Base-by-base conservation (phyloP, 108 stramenopile genomes). In the Nitzschia sp. region DNA sequence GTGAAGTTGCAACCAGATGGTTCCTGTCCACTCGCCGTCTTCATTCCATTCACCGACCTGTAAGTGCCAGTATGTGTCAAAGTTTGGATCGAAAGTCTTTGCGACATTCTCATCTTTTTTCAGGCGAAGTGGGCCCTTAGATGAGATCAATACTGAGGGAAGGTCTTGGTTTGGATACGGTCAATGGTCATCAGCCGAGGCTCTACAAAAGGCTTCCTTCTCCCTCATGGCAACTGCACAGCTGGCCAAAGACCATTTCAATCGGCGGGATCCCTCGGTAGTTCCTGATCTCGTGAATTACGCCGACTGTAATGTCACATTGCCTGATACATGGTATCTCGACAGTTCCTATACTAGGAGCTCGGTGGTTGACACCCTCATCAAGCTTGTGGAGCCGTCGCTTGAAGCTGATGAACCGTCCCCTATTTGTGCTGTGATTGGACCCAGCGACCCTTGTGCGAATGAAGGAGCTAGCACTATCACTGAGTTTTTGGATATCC, bases 391-490 rank as follows among this genome's bases (percentile, higher is more conserved):
- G 22, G 11, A 57, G 11, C 25, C 41, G 26, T 40, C 60, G 0
- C 10, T 9, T 14, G 12, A 48, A 40, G n/a, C 60, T 0, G 29
- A 34, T 5, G 29, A 34, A 3, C 29, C 29, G 5, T 34, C 29
- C 29, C 29, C 29, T 3, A 19, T 65, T n/a, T 71, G 70, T 54
- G 70, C 70, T 38, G 70, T 71, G 8, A 54, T 71, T 29, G 70
- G 70, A 9, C 70, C 70, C 20, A 10, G 7, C 7, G 50, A 71
- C 10, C 37, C 70, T 12, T 10, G 52, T 21, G 51, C 51, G 7
- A 39, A 54, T 46, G 52, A 71, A 43, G 70, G 63, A 1, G 50
- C 57, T 22, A 43, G n/a, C 10, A 34, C 41, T 38, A 26, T 64
- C 11, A 63, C 62, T 9, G 70, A 63, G 26, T 41, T 63, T 37